These are phyloP conservation scores for Zopfia rhizophila DNA, from an alignment of 2,329 filamentous ascomycete species.

Conservation along the genomic window DNA sequence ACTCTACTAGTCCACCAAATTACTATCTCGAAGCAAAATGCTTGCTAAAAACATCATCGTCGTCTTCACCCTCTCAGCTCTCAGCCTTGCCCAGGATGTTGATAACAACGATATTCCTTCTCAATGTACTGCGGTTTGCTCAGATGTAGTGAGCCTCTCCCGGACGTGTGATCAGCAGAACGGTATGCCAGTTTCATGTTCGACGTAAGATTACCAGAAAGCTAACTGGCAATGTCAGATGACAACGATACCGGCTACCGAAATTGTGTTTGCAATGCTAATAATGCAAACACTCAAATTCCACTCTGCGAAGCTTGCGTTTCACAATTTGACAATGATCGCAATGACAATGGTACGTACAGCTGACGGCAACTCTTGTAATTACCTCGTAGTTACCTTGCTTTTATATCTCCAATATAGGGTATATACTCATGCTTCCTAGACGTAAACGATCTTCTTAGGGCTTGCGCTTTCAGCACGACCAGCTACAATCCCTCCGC, in stretches of 20 bases:
- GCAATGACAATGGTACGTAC: constrained; percentile 32
- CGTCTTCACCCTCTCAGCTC: constrained; percentile 29
- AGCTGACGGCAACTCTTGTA: constrained; percentile 3
- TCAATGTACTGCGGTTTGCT: constrained; percentile 41
- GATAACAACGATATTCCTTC: constrained; percentile 41
- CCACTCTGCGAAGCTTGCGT: constrained; percentile 46
- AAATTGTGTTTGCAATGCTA: constrained; percentile 42
- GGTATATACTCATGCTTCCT: constrained; percentile 2
- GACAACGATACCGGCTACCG: constrained; percentile 35
- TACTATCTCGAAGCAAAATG: too few species aligned
- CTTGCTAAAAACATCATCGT: constrained; percentile 38
- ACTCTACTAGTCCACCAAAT: too few species aligned
- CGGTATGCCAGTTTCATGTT: constrained; percentile 16
- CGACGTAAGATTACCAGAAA: background rate
- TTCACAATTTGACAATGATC: constrained; percentile 32
- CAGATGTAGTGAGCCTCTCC: constrained; percentile 33
- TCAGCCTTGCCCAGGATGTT: constrained; percentile 39
- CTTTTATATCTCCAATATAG: background rate
- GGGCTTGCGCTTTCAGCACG: constrained; percentile 41
- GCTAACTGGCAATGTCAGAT: too few species aligned
- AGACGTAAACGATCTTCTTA: constrained; percentile 42
- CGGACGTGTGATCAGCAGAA: constrained; percentile 36
- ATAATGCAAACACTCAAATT: constrained; percentile 34
- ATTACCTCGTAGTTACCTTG: background rate
- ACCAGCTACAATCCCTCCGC: constrained; percentile 34